Evolutionary conservation across 208 protist species (phyloP).

Genomic region (Leptomonas seymouri): DNA sequence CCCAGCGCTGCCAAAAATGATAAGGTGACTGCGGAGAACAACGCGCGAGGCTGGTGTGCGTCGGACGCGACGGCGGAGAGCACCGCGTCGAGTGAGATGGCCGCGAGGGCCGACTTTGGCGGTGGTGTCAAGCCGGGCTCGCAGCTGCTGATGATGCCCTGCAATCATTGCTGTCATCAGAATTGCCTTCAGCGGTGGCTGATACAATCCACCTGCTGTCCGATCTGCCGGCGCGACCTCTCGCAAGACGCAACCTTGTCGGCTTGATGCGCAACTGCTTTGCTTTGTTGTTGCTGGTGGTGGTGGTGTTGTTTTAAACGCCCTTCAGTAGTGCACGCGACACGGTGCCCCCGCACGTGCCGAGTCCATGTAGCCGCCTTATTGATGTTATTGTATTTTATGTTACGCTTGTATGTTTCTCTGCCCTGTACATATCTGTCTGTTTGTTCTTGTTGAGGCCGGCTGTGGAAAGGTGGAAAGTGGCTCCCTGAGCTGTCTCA

Average conservation of each 20-base stretch:
- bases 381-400: not conserved
- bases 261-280: not conserved
- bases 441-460: not conserved
- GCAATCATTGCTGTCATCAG: conserved; percentile 63
- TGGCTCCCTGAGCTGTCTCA: not conserved
- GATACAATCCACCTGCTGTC: conserved; percentile 49
- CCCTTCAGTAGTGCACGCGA: not conserved
- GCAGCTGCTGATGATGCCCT: conserved; percentile 51
- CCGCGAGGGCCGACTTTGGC: conserved; percentile 4
- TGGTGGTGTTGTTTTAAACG: not conserved
- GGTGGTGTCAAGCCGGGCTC: conserved; percentile 46
- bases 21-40: not conserved
- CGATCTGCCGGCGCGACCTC: conserved; percentile 58
- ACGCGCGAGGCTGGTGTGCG: not conserved
- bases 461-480: not conserved
- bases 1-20: not conserved
- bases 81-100: not conserved
- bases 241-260: conserved; percentile 24
- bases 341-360: not conserved
- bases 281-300: not conserved
- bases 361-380: not conserved
- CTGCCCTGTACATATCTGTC: conserved; percentile 2
- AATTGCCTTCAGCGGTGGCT: conserved; percentile 82
- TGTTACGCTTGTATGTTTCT: not conserved
- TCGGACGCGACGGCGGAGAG: not conserved